Percentiles rank a stretch among this genome's conserved stretches.
phyloP scores from a whole-genome alignment of 495 filamentous ascomycete species.

The Aspergillus egyptiacus region DNA sequence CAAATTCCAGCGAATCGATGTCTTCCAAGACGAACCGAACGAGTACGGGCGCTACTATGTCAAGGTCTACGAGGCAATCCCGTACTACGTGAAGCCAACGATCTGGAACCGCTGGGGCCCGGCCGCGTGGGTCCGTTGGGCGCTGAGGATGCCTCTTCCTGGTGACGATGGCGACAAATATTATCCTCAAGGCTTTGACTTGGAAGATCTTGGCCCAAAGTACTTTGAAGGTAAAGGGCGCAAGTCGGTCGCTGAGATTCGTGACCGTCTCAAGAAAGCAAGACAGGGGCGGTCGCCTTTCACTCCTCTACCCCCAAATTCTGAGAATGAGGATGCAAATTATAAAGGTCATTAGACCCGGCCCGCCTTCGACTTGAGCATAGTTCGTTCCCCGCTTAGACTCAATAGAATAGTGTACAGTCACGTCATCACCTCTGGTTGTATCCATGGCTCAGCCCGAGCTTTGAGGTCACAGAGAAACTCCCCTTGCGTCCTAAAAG shows the following conservation, averaged over 20 bases:
- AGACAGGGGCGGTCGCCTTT: constrained; percentile 18
- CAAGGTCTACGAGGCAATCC: constrained; percentile 40
- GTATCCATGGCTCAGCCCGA: constrained; percentile 2
- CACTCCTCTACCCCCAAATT: background rate
- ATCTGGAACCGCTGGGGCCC: constrained; percentile 55
- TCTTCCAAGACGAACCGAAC: constrained; percentile 42
- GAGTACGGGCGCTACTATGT: constrained; percentile 46
- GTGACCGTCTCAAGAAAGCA: constrained; percentile 24
- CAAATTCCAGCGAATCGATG: constrained; percentile 37
- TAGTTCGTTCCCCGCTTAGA: background rate
- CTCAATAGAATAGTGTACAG: background rate
- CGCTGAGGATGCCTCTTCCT: constrained; percentile 50
- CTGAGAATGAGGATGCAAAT: background rate
- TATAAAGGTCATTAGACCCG: background rate
- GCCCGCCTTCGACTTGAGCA: background rate
- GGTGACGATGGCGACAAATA: constrained; percentile 53
- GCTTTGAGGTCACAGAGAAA: background rate
- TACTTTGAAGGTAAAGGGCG: constrained; percentile 50
- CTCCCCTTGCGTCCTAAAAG: background rate
- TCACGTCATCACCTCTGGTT: constrained; percentile 1
- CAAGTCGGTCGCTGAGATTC: constrained; percentile 39
- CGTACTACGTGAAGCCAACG: constrained; percentile 55
- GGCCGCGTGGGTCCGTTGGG: constrained; percentile 43
- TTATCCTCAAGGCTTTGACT: constrained; percentile 52
- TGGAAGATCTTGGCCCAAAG: constrained; percentile 53